Conservation (phyloP, 257 asterid species). For the Ocimum tenuiflorum region DNA sequence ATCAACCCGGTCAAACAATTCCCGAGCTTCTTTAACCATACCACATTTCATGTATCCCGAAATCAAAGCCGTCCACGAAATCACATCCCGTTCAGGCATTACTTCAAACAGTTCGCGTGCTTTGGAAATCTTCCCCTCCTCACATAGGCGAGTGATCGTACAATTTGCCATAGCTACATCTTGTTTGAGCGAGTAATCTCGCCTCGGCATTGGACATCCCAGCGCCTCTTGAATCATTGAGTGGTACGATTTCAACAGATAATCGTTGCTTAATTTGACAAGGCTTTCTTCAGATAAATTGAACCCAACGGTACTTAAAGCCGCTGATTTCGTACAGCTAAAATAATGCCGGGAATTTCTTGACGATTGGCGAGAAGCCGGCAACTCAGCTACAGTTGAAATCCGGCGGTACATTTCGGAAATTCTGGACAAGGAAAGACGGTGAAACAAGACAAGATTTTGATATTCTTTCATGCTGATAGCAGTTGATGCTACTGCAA, state of each 20-base stretch:
- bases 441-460: neutral
- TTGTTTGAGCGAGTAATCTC: conserved; percentile 29
- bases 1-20: conserved; percentile 41
- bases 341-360: conserved; percentile 4
- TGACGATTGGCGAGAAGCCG: conserved; percentile 9
- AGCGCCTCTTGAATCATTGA: neutral
- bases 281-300: neutral
- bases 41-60: conserved; percentile 53
- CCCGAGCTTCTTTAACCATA: conserved; percentile 40
- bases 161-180: conserved; percentile 38
- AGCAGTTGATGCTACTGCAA: neutral
- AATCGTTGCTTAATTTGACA: conserved; percentile 12
- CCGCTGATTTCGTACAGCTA: conserved; percentile 10
- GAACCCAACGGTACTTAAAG: neutral
- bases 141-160: conserved; percentile 36
- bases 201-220: conserved; percentile 26
- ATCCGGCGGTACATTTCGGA: neutral
- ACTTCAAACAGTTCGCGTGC: conserved; percentile 52
- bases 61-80: conserved; percentile 63
- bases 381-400: conserved; percentile 13
- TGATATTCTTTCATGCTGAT: conserved; percentile 5
- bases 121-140: conserved; percentile 31
- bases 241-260: conserved; percentile 18
- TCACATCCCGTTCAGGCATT: conserved; percentile 65
- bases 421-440: neutral